These are phyloP conservation scores for Cucumis sativus DNA, from an alignment of 306 rosid genomes.

Conservation along the genomic window DNA sequence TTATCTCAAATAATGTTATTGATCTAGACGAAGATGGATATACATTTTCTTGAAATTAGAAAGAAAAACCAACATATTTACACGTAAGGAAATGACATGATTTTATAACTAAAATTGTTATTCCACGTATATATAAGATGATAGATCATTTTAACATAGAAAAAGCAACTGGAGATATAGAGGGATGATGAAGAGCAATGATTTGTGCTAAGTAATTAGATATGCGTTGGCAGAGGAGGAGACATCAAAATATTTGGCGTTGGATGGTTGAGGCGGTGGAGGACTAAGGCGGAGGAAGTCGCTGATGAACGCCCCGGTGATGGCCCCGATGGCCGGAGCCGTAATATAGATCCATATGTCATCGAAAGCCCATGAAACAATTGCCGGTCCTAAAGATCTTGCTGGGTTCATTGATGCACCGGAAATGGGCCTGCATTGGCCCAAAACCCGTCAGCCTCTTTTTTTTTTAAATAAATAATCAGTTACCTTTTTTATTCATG, in stretches of 20 bases:
- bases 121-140: too few species aligned
- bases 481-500: too few species aligned
- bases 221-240: not conserved
- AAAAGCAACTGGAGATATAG: not conserved
- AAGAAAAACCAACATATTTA: not conserved
- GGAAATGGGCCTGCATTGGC: slow-evolving; percentile 46
- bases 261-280: not conserved
- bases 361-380: slow-evolving; percentile 52
- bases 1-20: too few species aligned
- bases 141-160: not conserved
- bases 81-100: too few species aligned
- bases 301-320: not conserved
- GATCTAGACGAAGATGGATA: too few species aligned
- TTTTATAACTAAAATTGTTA: not conserved
- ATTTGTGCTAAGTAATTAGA: not conserved
- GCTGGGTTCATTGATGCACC: slow-evolving; percentile 94
- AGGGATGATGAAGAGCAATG: not conserved
- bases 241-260: not conserved
- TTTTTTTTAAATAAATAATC: too few species aligned
- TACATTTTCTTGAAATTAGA: not conserved
- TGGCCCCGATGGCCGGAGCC: slow-evolving; percentile 56
- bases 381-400: slow-evolving; percentile 82
- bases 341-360: slow-evolving; percentile 59
- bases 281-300: not conserved
- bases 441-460: not conserved